These are phyloP conservation scores for Camellia granthamiana DNA, from an alignment of 148 eudicot species.

Conservation along the genomic window DNA sequence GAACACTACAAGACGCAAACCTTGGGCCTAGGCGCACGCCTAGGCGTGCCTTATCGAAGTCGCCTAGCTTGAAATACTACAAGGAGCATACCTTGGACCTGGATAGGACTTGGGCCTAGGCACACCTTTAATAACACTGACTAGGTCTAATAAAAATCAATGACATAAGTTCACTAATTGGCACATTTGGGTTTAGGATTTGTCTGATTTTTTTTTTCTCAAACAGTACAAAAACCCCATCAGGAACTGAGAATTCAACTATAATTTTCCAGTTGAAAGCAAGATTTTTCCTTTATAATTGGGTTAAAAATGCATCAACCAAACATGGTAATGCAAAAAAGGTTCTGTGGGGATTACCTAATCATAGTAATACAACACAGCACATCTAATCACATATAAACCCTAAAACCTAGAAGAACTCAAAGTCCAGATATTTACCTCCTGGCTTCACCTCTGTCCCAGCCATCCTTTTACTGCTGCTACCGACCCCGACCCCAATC, in stretches of 20 bases:
- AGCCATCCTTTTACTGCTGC: conserved; percentile 37
- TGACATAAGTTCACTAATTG: background rate
- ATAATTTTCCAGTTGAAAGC: background rate
- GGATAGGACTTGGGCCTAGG: too few relatives aligned
- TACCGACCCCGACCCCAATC: conserved; percentile 35
- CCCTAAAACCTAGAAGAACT: conserved; percentile 44
- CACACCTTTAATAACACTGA: too few relatives aligned
- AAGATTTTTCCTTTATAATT: conserved; percentile 11
- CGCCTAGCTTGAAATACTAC: too few relatives aligned
- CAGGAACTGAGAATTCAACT: background rate
- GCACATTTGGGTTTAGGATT: background rate
- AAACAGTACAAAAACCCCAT: background rate
- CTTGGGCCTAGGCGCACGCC: too few relatives aligned
- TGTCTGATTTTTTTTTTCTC: background rate
- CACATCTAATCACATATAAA: conserved; percentile 12
- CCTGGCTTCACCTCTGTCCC: conserved; percentile 43
- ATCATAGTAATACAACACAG: conserved; percentile 9
- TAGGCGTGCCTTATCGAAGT: too few relatives aligned
- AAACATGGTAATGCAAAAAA: background rate
- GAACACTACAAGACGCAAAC: too few relatives aligned
- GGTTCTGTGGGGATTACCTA: background rate
- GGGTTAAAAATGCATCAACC: conserved; percentile 15
- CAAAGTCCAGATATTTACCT: conserved; percentile 63
- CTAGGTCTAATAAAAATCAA: background rate
- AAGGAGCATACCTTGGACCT: too few relatives aligned